Evolutionary conservation across 2,329 filamentous ascomycete species (phyloP).

Genomic region (Rhexocercosporidium sp.): DNA sequence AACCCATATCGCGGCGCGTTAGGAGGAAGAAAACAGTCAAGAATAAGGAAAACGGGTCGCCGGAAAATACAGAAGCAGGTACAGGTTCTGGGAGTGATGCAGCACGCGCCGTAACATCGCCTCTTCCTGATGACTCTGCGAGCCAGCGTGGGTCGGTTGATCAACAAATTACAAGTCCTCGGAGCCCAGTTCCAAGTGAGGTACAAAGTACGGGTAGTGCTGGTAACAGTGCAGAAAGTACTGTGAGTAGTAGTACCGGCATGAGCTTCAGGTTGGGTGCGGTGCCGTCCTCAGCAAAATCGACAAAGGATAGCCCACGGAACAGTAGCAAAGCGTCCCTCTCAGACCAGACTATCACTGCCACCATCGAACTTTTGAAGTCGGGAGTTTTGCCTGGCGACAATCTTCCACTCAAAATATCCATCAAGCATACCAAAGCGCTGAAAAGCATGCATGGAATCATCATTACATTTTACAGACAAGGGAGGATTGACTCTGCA

Average conservation of each 20-base stretch:
- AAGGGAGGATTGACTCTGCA: slow-evolving; percentile 85
- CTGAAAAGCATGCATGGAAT: slow-evolving; percentile 92
- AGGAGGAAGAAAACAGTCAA: slow-evolving; percentile 51
- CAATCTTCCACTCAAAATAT: slow-evolving; percentile 77
- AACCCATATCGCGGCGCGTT: slow-evolving; percentile 77
- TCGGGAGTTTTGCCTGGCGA: slow-evolving; percentile 89
- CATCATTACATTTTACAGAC: slow-evolving; percentile 89
- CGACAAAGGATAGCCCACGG: slow-evolving; percentile 52
- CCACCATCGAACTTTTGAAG: slow-evolving; percentile 80
- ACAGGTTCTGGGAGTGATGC: slow-evolving; percentile 33
- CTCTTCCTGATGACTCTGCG: slow-evolving; percentile 40
- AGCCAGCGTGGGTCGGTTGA: slow-evolving; percentile 43
- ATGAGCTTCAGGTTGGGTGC: slow-evolving; percentile 51
- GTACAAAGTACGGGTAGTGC: slow-evolving; percentile 72
- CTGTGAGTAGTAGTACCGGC: slow-evolving; percentile 44
- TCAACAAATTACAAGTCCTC: slow-evolving; percentile 50
- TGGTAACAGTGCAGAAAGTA: slow-evolving; percentile 74
- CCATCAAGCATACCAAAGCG: slow-evolving; percentile 84
- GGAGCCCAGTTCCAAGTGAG: slow-evolving; percentile 55
- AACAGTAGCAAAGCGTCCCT: slow-evolving; percentile 57
- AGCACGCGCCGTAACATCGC: slow-evolving; percentile 29
- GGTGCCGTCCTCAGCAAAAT: slow-evolving; percentile 44
- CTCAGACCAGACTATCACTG: slow-evolving; percentile 82
- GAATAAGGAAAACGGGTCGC: slow-evolving; percentile 28
- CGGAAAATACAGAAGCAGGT: slow-evolving; percentile 33